These are phyloP conservation scores for Durotheca rogersii DNA, from an alignment of 495 filamentous ascomycete genomes.

Conservation along the genomic window DNA sequence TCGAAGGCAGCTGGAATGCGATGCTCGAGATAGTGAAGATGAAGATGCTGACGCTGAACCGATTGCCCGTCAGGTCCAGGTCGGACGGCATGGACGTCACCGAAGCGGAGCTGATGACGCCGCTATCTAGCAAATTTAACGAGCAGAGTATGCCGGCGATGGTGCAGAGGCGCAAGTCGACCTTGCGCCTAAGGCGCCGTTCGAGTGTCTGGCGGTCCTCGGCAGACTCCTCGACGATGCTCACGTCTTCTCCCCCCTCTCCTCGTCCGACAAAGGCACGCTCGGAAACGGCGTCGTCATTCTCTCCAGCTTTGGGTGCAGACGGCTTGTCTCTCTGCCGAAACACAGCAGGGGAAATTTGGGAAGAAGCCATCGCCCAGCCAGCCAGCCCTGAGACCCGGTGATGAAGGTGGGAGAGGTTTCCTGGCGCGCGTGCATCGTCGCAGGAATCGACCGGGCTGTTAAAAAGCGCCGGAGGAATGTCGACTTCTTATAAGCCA, in stretches of 20 bases:
- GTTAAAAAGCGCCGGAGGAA: conserved; percentile 1
- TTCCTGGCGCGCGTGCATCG: no score
- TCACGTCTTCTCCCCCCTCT: conserved; percentile 11
- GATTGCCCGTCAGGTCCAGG: conserved; percentile 62
- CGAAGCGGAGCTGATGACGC: conserved; percentile 74
- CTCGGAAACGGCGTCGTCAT: conserved; percentile 17
- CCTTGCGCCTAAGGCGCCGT: conserved; percentile 59
- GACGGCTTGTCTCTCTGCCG: conserved; percentile 4
- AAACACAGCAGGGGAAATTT: neutral
- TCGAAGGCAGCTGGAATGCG: conserved; percentile 72
- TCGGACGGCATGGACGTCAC: conserved; percentile 73
- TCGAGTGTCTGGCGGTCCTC: conserved; percentile 17
- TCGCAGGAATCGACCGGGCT: neutral
- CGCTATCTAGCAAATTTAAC: conserved; percentile 71
- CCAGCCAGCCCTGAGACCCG: neutral
- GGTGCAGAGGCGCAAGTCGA: conserved; percentile 71
- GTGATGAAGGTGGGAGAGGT: neutral
- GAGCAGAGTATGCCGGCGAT: conserved; percentile 74
- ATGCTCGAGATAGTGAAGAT: conserved; percentile 78
- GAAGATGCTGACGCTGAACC: conserved; percentile 73
- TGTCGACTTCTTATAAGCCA: conserved; percentile 21
- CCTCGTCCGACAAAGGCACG: conserved; percentile 14
- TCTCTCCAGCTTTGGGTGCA: conserved; percentile 7
- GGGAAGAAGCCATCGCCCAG: conserved; percentile 14
- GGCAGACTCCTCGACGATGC: neutral